Evolutionary conservation across 179 eudicot species (phyloP).

Genomic region (Amaranthus tricolor): DNA sequence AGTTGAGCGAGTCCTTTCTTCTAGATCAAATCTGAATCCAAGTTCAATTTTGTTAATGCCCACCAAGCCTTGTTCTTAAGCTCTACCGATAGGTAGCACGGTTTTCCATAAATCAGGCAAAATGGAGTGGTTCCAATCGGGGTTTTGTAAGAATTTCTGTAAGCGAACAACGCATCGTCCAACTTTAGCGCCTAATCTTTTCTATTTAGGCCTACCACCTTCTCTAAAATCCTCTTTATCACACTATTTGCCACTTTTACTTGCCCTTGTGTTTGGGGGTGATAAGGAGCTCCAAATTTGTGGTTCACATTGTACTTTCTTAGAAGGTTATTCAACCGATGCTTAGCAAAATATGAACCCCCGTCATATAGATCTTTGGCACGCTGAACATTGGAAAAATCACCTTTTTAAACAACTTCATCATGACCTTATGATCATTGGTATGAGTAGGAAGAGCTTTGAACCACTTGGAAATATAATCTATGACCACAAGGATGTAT

Average conservation of each 20-base stretch:
- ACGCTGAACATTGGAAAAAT: not conserved
- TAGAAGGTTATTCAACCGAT: not conserved
- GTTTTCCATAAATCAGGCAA: not conserved
- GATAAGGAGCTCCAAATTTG: not conserved
- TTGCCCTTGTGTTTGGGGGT: slow-evolving; percentile 12
- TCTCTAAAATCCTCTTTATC: not conserved
- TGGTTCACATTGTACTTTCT: slow-evolving; percentile 5
- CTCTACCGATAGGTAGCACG: slow-evolving; percentile 4
- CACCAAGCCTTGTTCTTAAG: not conserved
- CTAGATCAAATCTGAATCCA: not conserved
- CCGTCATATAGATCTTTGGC: not conserved
- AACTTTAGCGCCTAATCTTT: slow-evolving; percentile 10
- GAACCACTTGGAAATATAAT: not conserved
- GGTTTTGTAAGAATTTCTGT: not conserved
- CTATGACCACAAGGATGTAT: not conserved
- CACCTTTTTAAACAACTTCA: not conserved
- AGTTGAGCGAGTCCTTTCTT: not conserved
- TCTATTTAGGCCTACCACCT: not conserved
- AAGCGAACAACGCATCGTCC: slow-evolving; percentile 5
- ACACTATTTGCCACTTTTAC: not conserved
- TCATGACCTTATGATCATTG: not conserved
- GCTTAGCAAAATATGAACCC: slow-evolving; percentile 11
- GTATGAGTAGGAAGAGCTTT: not conserved
- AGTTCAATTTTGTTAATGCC: not conserved
- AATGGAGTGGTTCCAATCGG: not conserved